Base-by-base conservation (phyloP, 2,329 filamentous ascomycete species). In the Calonectria montana region DNA sequence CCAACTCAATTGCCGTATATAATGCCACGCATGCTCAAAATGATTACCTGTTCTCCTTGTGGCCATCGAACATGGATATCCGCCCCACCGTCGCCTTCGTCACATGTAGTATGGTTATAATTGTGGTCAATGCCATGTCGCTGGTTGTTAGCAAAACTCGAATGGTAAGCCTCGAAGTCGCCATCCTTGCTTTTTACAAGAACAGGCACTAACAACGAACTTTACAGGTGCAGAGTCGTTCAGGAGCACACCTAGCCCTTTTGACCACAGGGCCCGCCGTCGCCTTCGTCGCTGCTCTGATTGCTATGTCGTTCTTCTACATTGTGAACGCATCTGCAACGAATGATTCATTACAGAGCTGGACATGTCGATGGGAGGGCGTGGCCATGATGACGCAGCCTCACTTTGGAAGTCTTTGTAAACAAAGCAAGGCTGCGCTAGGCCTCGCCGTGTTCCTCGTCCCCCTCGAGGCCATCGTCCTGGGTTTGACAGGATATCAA, bases 291-390 rank as follows among this genome's bases (percentile, higher is more conserved):
- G 80, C 80, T 15, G 86, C 88, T 45, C 79, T 91, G 62, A 83
- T 91, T 67, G 86, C 87, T 73, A 87, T 90, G 78, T 82, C 86
- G 64, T 86, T 92, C 80, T 91, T 89, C 80, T 92, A 91, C 77
- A 84, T 84, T 67, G 84, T 89, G 80, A 89, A 91, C 75, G 80
- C 85, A 21, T 91, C 90, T 4, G 82, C 81, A 16, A 84, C 83
- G 10, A 82, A 83, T 70, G 89, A 91, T 78, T 90, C 89, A 8
- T 81, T 92, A 13, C 85, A 91, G 78, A 91, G 88, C 81, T 92
- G 91, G 91, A 88, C 86, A 47, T 92, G 91, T 80, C 89, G 89
- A 73, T 92, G 91, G 90, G 81, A 83, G 10, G 77, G 83, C 25
- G 82, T 91, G n/a, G 80, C 82, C 71, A 91, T 92, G 88, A 76